Evolutionary conservation across 192 early-diverging fungal genomes (phyloP).

Genomic region (Entomortierella parvispora): DNA sequence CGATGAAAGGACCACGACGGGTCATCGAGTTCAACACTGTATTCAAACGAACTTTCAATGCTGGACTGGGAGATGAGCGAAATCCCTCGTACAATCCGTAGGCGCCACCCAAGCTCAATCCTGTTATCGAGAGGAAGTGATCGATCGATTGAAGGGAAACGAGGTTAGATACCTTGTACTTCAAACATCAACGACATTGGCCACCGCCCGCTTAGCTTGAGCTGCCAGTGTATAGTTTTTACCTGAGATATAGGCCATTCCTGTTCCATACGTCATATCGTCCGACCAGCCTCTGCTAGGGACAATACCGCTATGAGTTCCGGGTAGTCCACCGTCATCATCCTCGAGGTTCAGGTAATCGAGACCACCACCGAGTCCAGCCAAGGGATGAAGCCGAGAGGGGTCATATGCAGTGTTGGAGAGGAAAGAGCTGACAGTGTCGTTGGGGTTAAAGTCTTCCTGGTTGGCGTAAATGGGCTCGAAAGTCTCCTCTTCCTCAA

Average conservation of each 20-base stretch:
- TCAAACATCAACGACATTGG: not conserved
- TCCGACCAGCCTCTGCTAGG: conserved; percentile 81
- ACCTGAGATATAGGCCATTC: conserved; percentile 77
- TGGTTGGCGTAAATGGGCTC: conserved; percentile 27
- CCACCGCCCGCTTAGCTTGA: too few species aligned
- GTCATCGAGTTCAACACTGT: conserved; percentile 82
- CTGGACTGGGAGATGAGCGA: conserved; percentile 57
- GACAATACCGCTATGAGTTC: conserved; percentile 55
- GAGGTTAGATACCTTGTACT: not conserved
- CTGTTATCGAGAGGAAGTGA: not conserved
- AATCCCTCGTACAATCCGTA: conserved; percentile 80
- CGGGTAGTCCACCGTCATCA: conserved; percentile 20
- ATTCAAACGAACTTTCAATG: conserved; percentile 79
- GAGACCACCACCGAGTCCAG: conserved; percentile 57
- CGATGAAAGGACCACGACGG: conserved; percentile 81
- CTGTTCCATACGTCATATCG: conserved; percentile 84
- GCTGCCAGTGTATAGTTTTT: too few species aligned
- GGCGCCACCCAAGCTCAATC: conserved; percentile 70
- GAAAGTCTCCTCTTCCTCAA: conserved; percentile 31
- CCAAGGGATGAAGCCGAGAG: conserved; percentile 53
- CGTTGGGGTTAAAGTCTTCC: conserved; percentile 44
- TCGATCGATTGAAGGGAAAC: not conserved
- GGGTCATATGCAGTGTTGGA: conserved; percentile 49
- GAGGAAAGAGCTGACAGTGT: conserved; percentile 59
- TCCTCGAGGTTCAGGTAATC: conserved; percentile 61